Conservation (phyloP, 352 stramenopile genomes). For the Pythium myriotylum region DNA sequence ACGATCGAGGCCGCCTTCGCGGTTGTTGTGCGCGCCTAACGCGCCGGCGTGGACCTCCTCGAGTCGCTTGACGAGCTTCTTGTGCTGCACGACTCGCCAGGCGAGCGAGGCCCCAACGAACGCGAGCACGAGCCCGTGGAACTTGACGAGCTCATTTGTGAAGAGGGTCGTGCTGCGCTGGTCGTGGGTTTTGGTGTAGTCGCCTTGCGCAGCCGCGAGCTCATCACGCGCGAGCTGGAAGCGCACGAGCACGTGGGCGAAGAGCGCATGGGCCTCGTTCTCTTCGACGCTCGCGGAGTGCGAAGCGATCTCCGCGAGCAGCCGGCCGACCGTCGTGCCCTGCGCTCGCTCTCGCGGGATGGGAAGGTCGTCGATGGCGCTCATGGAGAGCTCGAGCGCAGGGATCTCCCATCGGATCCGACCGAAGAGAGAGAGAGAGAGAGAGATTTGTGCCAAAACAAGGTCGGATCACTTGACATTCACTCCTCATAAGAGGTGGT, state of each 20-base stretch:
- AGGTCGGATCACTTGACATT: too few species aligned
- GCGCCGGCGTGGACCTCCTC: constrained; percentile 8
- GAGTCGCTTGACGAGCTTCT: constrained; percentile 1
- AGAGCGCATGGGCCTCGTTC: not conserved
- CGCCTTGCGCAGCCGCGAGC: not conserved
- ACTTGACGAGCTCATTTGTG: constrained; percentile 11
- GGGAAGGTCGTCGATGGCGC: too few species aligned
- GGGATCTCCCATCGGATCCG: too few species aligned
- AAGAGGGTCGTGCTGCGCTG: not conserved
- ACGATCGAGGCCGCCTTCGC: constrained; percentile 2
- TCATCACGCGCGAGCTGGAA: constrained; percentile 2
- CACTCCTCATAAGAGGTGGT: too few species aligned
- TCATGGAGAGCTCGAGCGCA: too few species aligned
- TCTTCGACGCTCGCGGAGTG: not conserved
- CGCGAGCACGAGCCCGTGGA: not conserved
- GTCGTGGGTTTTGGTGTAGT: not conserved
- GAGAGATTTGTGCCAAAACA: too few species aligned
- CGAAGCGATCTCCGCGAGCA: not conserved
- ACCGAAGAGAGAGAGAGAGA: too few species aligned
- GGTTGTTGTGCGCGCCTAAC: constrained; percentile 1
- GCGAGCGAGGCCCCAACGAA: not conserved
- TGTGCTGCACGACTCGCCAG: constrained; percentile 10
- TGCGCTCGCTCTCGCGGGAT: not conserved
- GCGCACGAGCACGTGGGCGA: not conserved
- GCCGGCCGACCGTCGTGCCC: constrained; percentile 1